A percentile compares a stretch with the other conserved stretches of the same genome.
Evolutionary conservation across 129 eudicot species (phyloP).

Genomic region (Oenanthe sinensis): DNA sequence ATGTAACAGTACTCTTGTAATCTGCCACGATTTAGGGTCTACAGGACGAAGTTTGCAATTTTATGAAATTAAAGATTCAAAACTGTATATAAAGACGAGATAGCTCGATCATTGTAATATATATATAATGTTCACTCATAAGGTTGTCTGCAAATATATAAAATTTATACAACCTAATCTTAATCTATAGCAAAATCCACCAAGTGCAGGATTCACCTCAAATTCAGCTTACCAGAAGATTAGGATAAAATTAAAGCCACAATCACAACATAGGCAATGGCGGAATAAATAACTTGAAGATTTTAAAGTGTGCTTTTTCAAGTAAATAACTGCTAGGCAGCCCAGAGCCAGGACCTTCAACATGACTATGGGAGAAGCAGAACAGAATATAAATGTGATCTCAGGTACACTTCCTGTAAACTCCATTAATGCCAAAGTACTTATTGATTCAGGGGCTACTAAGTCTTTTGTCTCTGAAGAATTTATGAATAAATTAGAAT

Average conservation of each 20-base stretch:
- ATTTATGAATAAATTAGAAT: no score
- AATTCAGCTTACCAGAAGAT: not conserved
- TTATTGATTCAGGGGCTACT: no score
- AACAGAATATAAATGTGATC: no score
- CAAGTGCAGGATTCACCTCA: not conserved
- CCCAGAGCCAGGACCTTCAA: no score
- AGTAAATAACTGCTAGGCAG: no score
- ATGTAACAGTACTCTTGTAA: not conserved
- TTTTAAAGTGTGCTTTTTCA: no score
- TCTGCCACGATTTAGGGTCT: not conserved
- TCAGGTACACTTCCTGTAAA: no score
- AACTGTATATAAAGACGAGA: not conserved
- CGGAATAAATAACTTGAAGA: no score
- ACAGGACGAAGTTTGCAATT: not conserved
- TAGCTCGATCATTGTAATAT: not conserved
- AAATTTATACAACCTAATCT: not conserved
- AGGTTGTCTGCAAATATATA: not conserved
- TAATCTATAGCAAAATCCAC: not conserved
- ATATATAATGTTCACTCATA: not conserved
- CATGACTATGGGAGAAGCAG: no score
- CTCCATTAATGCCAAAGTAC: no score
- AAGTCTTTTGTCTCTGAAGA: no score
- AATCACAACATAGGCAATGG: not conserved
- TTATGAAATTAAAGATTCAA: no score
- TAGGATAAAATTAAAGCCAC: not conserved